A percentile compares a stretch with the other conserved stretches of the same genome.
Evolutionary conservation across 208 protist species (phyloP).

Genomic region (Kentomonas sorsogonicus): DNA sequence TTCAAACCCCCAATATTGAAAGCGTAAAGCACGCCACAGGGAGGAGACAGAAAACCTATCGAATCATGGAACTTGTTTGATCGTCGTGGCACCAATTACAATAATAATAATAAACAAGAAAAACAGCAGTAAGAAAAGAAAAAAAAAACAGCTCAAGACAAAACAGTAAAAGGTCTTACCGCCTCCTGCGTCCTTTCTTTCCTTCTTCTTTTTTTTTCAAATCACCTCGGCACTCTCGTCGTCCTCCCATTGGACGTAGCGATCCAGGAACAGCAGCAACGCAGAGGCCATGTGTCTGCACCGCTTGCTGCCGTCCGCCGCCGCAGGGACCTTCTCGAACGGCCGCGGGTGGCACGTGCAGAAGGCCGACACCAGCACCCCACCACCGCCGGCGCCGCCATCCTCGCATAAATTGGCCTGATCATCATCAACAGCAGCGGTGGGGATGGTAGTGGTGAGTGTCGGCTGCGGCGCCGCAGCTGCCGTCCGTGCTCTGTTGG

Average conservation of each 20-base stretch:
- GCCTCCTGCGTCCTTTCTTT: not conserved
- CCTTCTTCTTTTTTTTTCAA: not conserved
- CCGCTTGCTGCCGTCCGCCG: not conserved
- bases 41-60: too few relatives aligned
- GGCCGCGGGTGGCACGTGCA: constrained; percentile 3
- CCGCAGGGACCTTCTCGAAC: not conserved
- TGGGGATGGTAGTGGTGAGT: too few relatives aligned
- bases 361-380: too few relatives aligned
- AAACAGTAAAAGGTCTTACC: not conserved
- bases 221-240: not conserved
- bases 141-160: not conserved
- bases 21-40: too few relatives aligned
- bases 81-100: too few relatives aligned
- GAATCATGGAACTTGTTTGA: too few relatives aligned
- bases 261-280: not conserved
- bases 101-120: not conserved
- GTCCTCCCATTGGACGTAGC: not conserved
- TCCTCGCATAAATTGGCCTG: too few relatives aligned
- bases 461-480: too few relatives aligned
- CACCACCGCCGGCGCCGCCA: too few relatives aligned
- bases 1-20: too few relatives aligned
- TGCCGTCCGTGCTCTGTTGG: too few relatives aligned
- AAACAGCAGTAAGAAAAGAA: not conserved
- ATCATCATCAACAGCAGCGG: too few relatives aligned
- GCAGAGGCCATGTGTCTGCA: not conserved